A percentile compares a stretch with the other conserved stretches of the same genome.
Conservation (phyloP, 306 rosid genomes). For the Vachellia pachyceras region DNA sequence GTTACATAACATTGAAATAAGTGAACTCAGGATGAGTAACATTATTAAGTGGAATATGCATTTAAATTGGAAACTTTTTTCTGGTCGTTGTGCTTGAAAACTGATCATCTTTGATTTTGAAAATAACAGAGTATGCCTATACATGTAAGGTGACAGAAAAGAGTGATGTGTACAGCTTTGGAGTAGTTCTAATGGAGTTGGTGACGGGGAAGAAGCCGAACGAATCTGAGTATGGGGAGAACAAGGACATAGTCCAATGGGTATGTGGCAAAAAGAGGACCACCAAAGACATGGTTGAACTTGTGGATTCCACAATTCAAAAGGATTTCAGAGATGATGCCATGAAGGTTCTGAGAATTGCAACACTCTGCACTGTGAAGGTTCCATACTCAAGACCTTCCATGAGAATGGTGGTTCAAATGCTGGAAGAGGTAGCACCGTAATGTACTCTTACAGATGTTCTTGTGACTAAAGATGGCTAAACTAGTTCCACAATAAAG, state of each 20-base stretch:
- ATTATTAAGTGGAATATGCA: too few species aligned
- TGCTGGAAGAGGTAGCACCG: constrained; percentile 70
- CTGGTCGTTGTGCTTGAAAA: not conserved
- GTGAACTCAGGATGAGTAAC: not conserved
- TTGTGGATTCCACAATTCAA: constrained; percentile 56
- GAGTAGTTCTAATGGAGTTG: constrained; percentile 70
- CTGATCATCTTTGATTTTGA: constrained; percentile 25
- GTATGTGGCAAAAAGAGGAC: constrained; percentile 43
- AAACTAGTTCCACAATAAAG: not conserved
- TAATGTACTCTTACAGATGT: constrained; percentile 35
- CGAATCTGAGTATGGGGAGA: constrained; percentile 62
- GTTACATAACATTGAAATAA: not conserved
- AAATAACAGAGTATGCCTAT: constrained; percentile 64
- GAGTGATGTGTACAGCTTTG: constrained; percentile 74
- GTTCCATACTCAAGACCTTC: constrained; percentile 62
- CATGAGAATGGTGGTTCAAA: constrained; percentile 68
- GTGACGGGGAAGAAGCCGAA: constrained; percentile 59
- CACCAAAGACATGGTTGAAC: constrained; percentile 30
- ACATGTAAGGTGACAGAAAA: constrained; percentile 63
- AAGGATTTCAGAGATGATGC: constrained; percentile 52
- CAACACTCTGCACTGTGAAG: constrained; percentile 54
- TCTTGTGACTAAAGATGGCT: constrained; percentile 40
- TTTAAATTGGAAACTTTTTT: not conserved
- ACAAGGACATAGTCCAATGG: constrained; percentile 66
- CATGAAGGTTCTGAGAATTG: constrained; percentile 52